These are phyloP conservation scores for Aspergillus sp. DNA, from an alignment of 2,329 filamentous ascomycete species.

Conservation along the genomic window DNA sequence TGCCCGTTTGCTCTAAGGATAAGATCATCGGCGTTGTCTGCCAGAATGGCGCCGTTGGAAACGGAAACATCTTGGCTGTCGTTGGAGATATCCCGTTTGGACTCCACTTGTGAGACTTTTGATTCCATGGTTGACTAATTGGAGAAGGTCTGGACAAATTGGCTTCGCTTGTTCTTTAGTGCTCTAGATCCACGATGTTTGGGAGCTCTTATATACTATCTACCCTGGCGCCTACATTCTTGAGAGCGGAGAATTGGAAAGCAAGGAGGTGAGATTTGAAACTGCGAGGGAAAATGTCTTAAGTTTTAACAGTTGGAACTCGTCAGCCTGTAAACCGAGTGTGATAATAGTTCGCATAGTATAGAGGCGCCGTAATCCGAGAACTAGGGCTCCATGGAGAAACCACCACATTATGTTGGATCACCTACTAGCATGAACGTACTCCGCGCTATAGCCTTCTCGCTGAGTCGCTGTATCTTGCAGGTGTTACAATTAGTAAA, in stretches of 20 bases:
- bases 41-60: too few species aligned
- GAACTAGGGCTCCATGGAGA: neutral
- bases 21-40: neutral
- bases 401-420: neutral
- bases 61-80: neutral
- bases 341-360: neutral
- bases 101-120: neutral
- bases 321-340: neutral
- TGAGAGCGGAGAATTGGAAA: neutral
- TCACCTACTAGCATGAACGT: neutral
- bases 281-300: neutral
- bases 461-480: neutral
- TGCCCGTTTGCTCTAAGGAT: constrained; percentile 1
- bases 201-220: neutral
- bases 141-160: neutral
- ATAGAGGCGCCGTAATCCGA: neutral
- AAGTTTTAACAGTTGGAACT: neutral
- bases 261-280: neutral
- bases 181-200: neutral
- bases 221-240: neutral
- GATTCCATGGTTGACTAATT: neutral
- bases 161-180: neutral
- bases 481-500: neutral
- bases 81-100: neutral
- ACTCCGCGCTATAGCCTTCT: neutral